A percentile compares a stretch with the other conserved stretches of the same genome.
Evolutionary conservation across 2,329 filamentous ascomycete genomes (phyloP).

Genomic region (Colletotrichum aenigma): DNA sequence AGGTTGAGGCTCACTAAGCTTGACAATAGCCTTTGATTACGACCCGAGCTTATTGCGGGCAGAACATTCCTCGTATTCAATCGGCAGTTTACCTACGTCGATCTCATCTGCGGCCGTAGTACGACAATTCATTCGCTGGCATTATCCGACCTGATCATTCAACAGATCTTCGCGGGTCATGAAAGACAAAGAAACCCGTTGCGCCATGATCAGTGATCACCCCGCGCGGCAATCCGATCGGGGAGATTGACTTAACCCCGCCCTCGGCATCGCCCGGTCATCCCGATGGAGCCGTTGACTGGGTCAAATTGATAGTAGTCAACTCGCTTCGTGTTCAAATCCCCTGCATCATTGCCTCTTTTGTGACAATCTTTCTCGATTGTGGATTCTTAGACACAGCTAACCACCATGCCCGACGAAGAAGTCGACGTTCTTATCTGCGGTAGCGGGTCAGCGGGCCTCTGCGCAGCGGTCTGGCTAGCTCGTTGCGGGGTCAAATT

Average conservation of each 20-base stretch:
- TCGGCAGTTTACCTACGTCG: rapidly evolving
- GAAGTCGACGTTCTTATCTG: constrained; percentile 11
- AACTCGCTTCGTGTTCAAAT: neutral
- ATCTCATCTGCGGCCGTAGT: rapidly evolving
- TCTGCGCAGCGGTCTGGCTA: constrained; percentile 49
- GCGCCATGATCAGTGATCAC: neutral
- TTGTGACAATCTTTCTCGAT: neutral
- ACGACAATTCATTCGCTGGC: neutral
- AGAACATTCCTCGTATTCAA: rapidly evolving
- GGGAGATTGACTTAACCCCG: neutral
- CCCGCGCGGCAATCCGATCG: neutral
- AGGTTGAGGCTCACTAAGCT: neutral
- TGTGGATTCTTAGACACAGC: neutral
- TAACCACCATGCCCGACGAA: constrained; percentile 15
- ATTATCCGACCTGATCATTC: neutral
- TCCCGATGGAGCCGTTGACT: neutral
- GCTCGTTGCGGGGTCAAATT: constrained; percentile 42
- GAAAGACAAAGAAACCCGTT: neutral
- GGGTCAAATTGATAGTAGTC: neutral
- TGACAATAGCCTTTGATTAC: neutral
- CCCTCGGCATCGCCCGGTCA: neutral
- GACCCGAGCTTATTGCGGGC: neutral
- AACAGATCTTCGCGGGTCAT: neutral
- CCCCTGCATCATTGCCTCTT: neutral
- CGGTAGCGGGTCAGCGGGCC: constrained; percentile 34